phyloP scores from a whole-genome alignment of 768 basidiomycete genomes.

The Leucocoprinus leucothites region DNA sequence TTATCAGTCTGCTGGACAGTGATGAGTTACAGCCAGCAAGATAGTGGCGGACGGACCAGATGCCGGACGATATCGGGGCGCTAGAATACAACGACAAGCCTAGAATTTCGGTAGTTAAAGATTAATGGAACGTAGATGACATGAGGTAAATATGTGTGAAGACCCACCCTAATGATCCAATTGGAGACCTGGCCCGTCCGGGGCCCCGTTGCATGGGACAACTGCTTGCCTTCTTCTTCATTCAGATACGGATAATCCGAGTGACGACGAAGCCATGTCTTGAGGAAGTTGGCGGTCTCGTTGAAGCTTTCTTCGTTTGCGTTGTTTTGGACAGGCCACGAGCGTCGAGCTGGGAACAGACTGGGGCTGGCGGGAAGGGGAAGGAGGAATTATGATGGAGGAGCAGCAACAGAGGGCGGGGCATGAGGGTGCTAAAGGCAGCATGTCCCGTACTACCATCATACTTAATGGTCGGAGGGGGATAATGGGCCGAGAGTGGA shows the following conservation, averaged over 20 bases:
- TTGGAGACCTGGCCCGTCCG: constrained; percentile 90
- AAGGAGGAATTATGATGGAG: constrained; percentile 38
- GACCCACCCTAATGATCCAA: constrained; percentile 85
- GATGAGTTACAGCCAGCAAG: constrained; percentile 49
- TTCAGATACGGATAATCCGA: constrained; percentile 88
- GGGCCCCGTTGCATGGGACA: constrained; percentile 78
- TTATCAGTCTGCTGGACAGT: constrained; percentile 72
- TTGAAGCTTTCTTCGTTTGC: constrained; percentile 87
- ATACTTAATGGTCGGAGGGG: constrained; percentile 58
- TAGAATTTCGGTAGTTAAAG: constrained; percentile 21
- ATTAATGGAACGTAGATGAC: background rate
- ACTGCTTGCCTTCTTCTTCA: constrained; percentile 89
- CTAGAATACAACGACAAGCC: constrained; percentile 81
- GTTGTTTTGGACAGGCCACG: constrained; percentile 66
- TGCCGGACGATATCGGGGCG: constrained; percentile 74
- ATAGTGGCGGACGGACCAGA: constrained; percentile 76
- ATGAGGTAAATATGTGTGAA: background rate
- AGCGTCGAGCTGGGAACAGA: constrained; percentile 52
- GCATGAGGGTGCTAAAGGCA: constrained; percentile 54
- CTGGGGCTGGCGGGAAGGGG: constrained; percentile 54
- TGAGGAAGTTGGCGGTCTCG: no score
- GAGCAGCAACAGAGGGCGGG: no score
- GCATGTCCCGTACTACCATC: constrained; percentile 69
- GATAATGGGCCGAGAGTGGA: constrained; percentile 62
- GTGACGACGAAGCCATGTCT: constrained; percentile 85